Evolutionary conservation across 2,329 filamentous ascomycete genomes (phyloP), one percentile per base, ranked within the genome.

Genomic region (Ascochyta clinopodiicola): DNA sequence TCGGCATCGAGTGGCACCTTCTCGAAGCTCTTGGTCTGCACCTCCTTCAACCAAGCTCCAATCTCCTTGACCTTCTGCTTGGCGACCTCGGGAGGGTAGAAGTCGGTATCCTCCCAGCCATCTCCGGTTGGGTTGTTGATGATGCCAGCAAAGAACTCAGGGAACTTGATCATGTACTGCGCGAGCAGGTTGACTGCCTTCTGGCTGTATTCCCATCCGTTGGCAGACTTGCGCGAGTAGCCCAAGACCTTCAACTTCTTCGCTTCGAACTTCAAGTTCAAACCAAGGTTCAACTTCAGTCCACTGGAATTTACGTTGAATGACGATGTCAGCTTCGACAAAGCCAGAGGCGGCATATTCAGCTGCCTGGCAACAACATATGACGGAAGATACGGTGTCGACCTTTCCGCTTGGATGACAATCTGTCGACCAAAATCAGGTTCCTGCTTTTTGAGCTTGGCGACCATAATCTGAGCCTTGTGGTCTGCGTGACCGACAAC

Each of bases 251-350:
- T 99, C 66, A 93, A 84, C 77, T 97, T 96, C 78, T 91, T 94
- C 2, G 87, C 91, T 73, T 99, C 95, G 57, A 99, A 99, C 75
- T 99, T 99, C 63, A 99, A 83, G 70, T 99, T 99, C 58, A 99
- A 82, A 0, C 95, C 95, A 22, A 99, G 80, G 68, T 99, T 99
- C 59, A 96, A 83, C 66, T 91, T 90, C 55, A 92, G 81, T 24
- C 90, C 92, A 53, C 91, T 91, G 4, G 94, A 86, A 17, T 86
- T 86, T 53, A 99, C 90, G 50, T 88, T 90, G 75, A 96, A 98
- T 0, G 94, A 93, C 1, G 95, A 96, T 0, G 95, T 98, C 68
- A 99, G 90, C 81, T 96, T 99, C 76, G 93, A 96, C 29, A 99
- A 81, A 2, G 95, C 90, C 44, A 99, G 82, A 7, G 93, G 89